A percentile compares a stretch with the other conserved stretches of the same genome.
These are phyloP conservation scores for Madurella fahalii DNA, from an alignment of 2,329 filamentous ascomycete genomes.

Conservation along the genomic window DNA sequence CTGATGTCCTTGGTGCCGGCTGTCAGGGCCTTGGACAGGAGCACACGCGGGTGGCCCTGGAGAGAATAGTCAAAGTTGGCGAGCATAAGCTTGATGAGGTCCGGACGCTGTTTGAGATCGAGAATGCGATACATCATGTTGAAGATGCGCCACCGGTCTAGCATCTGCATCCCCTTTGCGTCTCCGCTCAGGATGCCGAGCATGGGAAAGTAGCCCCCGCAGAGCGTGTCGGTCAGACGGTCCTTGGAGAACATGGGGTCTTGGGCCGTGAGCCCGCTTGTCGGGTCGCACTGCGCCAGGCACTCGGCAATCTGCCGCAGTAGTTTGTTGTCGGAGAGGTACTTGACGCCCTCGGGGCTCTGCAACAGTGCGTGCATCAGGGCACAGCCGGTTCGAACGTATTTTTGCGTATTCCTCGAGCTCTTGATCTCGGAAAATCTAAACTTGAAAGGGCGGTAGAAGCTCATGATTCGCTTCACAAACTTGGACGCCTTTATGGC, in stretches of 20 bases:
- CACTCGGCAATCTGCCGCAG: slow-evolving; percentile 93
- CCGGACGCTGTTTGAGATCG: slow-evolving; percentile 83
- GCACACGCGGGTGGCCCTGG: slow-evolving; percentile 82
- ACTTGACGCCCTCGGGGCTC: slow-evolving; percentile 77
- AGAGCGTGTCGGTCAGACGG: slow-evolving; percentile 79
- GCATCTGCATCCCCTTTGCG: slow-evolving; percentile 75
- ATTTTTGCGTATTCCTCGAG: slow-evolving; percentile 89
- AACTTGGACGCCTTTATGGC: slow-evolving; percentile 94
- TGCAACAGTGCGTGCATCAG: slow-evolving; percentile 83
- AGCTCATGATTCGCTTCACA: slow-evolving; percentile 88
- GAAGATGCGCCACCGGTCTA: slow-evolving; percentile 96
- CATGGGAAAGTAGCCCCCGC: slow-evolving; percentile 90
- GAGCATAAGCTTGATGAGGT: slow-evolving; percentile 83
- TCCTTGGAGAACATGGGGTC: slow-evolving; percentile 86
- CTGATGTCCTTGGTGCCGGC: slow-evolving; percentile 87
- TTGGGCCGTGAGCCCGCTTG: slow-evolving; percentile 71
- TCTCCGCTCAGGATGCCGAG: slow-evolving; percentile 83
- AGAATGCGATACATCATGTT: slow-evolving; percentile 99
- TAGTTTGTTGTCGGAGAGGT: slow-evolving; percentile 87
- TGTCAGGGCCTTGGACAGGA: slow-evolving; percentile 90
- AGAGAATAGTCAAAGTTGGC: slow-evolving; percentile 90
- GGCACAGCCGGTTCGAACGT: slow-evolving; percentile 84
- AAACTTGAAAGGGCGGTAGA: slow-evolving; percentile 95
- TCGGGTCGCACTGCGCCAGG: slow-evolving; percentile 88
- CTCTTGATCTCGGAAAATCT: slow-evolving; percentile 88